A percentile compares a stretch with the other conserved stretches of the same genome.
Conservation (phyloP, 768 basidiomycete species). For the Mycena pura region DNA sequence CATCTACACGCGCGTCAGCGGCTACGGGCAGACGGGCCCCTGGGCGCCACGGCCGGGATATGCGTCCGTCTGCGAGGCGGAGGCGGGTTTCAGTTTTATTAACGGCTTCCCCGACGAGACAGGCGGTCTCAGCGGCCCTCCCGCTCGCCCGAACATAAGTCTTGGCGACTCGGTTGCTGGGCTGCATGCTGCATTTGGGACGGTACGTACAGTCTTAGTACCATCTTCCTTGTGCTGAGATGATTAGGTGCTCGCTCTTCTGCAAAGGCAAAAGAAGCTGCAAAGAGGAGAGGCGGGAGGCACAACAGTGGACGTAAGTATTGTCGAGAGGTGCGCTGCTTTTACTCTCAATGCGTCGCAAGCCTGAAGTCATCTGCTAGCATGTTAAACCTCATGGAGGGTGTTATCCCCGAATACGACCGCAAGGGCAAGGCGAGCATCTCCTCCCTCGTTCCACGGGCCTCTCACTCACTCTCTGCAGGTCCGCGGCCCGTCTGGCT, state of each 20-base stretch:
- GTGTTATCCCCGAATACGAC: conserved; percentile 77
- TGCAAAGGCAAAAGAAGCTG: conserved; percentile 49
- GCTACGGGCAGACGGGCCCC: conserved; percentile 78
- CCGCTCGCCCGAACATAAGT: conserved; percentile 75
- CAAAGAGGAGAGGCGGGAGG: conserved; percentile 42
- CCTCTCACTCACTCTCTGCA: conserved; percentile 28
- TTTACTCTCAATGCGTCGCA: neutral
- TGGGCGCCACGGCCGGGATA: conserved; percentile 76
- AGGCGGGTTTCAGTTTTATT: conserved; percentile 76
- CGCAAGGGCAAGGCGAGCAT: conserved; percentile 65
- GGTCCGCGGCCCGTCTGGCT: conserved; percentile 77
- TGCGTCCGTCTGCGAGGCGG: conserved; percentile 78
- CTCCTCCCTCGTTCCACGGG: neutral
- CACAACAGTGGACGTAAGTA: conserved; percentile 76
- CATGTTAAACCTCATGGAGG: conserved; percentile 81
- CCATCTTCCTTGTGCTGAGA: neutral
- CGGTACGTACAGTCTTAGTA: conserved; percentile 45
- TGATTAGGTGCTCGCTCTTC: conserved; percentile 63
- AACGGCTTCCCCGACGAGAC: conserved; percentile 69
- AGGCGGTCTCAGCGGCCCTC: conserved; percentile 62
- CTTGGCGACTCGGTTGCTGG: conserved; percentile 77
- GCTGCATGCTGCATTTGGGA: conserved; percentile 76
- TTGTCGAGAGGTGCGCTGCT: conserved; percentile 63
- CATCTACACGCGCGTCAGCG: conserved; percentile 88
- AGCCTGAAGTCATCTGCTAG: conserved; percentile 39